These are phyloP conservation scores for Metarhizium anisopliae DNA, from an alignment of 2,329 filamentous ascomycete species.

Conservation along the genomic window DNA sequence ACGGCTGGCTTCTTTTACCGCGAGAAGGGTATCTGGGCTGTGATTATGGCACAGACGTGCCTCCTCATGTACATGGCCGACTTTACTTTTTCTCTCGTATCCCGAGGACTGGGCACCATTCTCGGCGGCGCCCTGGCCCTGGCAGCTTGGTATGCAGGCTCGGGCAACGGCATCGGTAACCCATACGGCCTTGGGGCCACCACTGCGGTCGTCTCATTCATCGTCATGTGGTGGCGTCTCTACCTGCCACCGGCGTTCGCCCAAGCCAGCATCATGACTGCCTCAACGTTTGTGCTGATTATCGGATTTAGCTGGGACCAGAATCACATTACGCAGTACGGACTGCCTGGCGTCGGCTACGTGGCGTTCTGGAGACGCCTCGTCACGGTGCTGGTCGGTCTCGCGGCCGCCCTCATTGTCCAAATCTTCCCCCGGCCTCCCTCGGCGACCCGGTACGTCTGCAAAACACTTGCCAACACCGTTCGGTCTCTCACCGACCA, in stretches of 20 bases:
- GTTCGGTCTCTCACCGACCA: conserved; percentile 36
- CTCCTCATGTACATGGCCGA: conserved; percentile 41
- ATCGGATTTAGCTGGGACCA: conserved; percentile 39
- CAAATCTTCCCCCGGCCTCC: conserved; percentile 38
- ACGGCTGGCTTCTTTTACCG: conserved; percentile 41
- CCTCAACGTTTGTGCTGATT: conserved; percentile 31
- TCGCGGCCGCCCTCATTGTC: conserved; percentile 32
- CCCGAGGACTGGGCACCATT: conserved; percentile 32
- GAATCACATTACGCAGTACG: conserved; percentile 31
- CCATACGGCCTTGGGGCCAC: conserved; percentile 39
- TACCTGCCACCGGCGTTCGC: conserved; percentile 20
- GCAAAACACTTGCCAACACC: conserved; percentile 33
- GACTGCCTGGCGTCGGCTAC: conserved; percentile 37
- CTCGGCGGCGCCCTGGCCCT: conserved; percentile 37
- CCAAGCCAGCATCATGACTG: conserved; percentile 22
- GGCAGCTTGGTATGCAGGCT: conserved; percentile 41
- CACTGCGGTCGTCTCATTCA: conserved; percentile 27
- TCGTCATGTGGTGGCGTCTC: conserved; percentile 26
- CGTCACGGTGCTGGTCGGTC: conserved; percentile 34
- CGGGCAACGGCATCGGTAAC: conserved; percentile 37
- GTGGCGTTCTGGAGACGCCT: conserved; percentile 38
- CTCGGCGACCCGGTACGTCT: conserved; percentile 34
- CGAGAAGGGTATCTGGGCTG: conserved; percentile 41
- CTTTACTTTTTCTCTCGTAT: conserved; percentile 35
- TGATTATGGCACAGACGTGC: conserved; percentile 41